phyloP scores from a whole-genome alignment of 192 early-diverging fungal species.

The Backusella psychrophila region DNA sequence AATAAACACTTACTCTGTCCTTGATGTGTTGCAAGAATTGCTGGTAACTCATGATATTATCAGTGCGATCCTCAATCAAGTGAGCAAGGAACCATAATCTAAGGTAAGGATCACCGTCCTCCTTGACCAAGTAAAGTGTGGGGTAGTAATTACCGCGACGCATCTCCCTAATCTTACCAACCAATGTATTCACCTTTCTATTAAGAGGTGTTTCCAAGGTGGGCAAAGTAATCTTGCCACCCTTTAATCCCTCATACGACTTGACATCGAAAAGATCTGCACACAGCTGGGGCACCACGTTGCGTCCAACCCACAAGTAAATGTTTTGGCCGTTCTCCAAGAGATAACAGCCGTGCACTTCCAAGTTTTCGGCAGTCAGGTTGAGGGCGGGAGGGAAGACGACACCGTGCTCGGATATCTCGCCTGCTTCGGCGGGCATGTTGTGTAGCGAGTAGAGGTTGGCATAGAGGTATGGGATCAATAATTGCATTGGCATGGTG shows the following conservation, averaged over 20 bases:
- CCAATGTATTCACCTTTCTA: slow-evolving; percentile 68
- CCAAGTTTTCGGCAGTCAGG: slow-evolving; percentile 80
- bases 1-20: slow-evolving; percentile 54
- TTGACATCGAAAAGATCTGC: slow-evolving; percentile 74
- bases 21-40: slow-evolving; percentile 75
- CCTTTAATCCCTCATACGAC: slow-evolving; percentile 72
- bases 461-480: slow-evolving; percentile 70
- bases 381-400: slow-evolving; percentile 79
- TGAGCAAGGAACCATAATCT: slow-evolving; percentile 85
- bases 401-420: slow-evolving; percentile 57
- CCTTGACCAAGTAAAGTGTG: slow-evolving; percentile 81
- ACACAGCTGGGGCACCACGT: slow-evolving; percentile 71
- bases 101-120: slow-evolving; percentile 84
- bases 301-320: slow-evolving; percentile 87
- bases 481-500: slow-evolving; percentile 78
- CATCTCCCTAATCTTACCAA: slow-evolving; percentile 68
- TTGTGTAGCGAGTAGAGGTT: slow-evolving; percentile 84
- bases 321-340: slow-evolving; percentile 81
- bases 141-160: slow-evolving; percentile 72
- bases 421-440: slow-evolving; percentile 60
- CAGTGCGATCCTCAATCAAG: slow-evolving; percentile 90
- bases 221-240: slow-evolving; percentile 75
- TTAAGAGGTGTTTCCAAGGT: slow-evolving; percentile 68
- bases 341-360: slow-evolving; percentile 84
- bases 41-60: slow-evolving; percentile 72